Conservation (phyloP, 2,329 filamentous ascomycete genomes). For the Lachnellula occidentalis region DNA sequence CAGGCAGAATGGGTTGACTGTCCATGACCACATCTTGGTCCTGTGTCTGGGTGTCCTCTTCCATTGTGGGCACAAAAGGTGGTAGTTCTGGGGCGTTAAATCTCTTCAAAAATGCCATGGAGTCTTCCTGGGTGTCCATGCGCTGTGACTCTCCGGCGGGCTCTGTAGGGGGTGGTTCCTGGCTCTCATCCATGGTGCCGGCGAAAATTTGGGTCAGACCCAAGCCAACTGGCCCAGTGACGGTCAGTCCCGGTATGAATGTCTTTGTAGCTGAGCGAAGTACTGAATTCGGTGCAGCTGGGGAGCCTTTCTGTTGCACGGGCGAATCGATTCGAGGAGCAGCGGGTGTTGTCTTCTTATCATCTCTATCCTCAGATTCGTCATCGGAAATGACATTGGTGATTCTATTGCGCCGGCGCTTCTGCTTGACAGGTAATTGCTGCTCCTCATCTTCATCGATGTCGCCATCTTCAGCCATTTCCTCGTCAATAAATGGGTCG, state of each 20-base stretch:
- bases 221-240: constrained; percentile 56
- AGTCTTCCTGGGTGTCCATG: constrained; percentile 33
- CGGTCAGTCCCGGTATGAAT: constrained; percentile 64
- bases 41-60: constrained; percentile 35
- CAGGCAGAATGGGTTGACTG: constrained; percentile 37
- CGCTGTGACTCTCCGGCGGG: constrained; percentile 19
- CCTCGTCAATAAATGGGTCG: constrained; percentile 29
- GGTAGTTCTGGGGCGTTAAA: constrained; percentile 44
- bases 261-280: constrained; percentile 63
- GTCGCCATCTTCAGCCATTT: constrained; percentile 22
- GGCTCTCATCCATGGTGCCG: constrained; percentile 71
- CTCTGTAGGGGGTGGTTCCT: constrained; percentile 22
- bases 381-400: constrained; percentile 35
- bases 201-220: constrained; percentile 88
- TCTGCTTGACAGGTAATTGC: constrained; percentile 10
- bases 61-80: constrained; percentile 41
- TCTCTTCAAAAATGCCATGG: constrained; percentile 43
- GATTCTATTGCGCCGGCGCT: constrained; percentile 19
- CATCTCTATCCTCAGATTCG: constrained; percentile 39
- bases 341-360: constrained; percentile 18
- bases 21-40: constrained; percentile 41
- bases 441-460: constrained; percentile 27
- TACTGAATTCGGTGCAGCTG: constrained; percentile 52
- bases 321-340: constrained; percentile 25
- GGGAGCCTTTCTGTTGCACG: constrained; percentile 39